Conservation (phyloP, 768 basidiomycete species). For the Leucocoprinus sp. region DNA sequence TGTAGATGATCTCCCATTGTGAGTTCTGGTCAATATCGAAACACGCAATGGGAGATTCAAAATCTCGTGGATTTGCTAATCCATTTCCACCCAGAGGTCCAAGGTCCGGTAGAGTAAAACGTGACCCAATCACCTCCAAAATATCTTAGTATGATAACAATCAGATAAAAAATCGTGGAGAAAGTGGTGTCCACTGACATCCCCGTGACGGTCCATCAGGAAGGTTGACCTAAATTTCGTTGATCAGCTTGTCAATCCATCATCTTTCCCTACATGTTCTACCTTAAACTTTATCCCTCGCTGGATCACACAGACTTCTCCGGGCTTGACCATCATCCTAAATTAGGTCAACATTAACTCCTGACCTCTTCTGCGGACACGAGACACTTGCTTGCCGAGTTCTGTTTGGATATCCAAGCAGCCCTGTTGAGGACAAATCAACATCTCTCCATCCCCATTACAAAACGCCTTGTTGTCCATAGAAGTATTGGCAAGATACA, state of each 20-base stretch:
- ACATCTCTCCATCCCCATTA: constrained; percentile 58
- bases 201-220: constrained; percentile 57
- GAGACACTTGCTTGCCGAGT: constrained; percentile 52
- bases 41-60: constrained; percentile 53
- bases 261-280: neutral
- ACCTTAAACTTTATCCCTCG: constrained; percentile 65
- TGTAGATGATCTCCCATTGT: constrained; percentile 51
- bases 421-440: constrained; percentile 59
- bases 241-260: neutral
- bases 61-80: constrained; percentile 56
- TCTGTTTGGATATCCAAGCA: constrained; percentile 64
- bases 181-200: constrained; percentile 29
- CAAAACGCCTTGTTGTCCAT: constrained; percentile 57
- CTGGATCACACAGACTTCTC: constrained; percentile 58
- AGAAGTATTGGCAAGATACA: constrained; percentile 50
- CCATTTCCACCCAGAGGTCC: constrained; percentile 61
- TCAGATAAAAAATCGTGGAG: neutral
- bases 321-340: constrained; percentile 57
- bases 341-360: too few relatives aligned
- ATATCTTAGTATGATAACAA: constrained; percentile 32
- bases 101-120: constrained; percentile 56
- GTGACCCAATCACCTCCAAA: constrained; percentile 55
- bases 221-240: constrained; percentile 29
- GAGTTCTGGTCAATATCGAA: constrained; percentile 58
- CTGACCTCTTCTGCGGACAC: too few relatives aligned